Base-by-base conservation (phyloP, 2,329 filamentous ascomycete species). In the Chaetomium olivaceum region DNA sequence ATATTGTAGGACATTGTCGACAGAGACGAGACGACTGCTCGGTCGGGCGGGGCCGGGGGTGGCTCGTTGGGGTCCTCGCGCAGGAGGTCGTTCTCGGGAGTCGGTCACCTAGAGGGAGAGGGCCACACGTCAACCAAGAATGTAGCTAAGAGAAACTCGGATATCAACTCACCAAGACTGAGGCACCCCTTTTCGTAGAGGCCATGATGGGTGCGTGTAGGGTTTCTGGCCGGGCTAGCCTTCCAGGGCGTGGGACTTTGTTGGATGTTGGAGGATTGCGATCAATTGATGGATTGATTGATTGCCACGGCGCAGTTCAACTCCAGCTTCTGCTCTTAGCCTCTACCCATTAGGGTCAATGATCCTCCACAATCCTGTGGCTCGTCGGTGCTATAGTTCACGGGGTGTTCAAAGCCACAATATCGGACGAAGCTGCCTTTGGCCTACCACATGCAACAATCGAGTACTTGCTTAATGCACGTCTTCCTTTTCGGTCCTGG, bases 1-100 rank as follows among this genome's bases (percentile, higher is more conserved):
- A 80, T 96, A 92, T 76, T 96, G 93, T 5, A 99, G 87, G 70
- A 98, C 91, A 76, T 94, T 96, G 80, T 99, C 95, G 77, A 99
- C 94, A 1, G 88, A 89, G 75, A 98, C 92, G 77, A 91, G 91
- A 73, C 87, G 91, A 81, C 87, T 93, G 71, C 68, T 72, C 11
- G 84, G 82, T 71, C 68, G 69, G 19, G 68, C 69, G 23, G 72
- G 71, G 72, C 65, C 61, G 56, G 65, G 51, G 3, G 63, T 21
- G 4, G 62, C 69, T 73, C 74, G 62, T 67, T 67, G 73, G 43
- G 66, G 67, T 43, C 72, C 67, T 55, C 73, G 76, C 63, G 68
- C 69, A 63, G 70, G 73, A 64, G 74, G 78, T 52, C 79, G 78
- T 74, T 87, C 84, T 65, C 85, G 81, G 61, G 85, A 77, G 71